Conservation (phyloP, 768 basidiomycete species). For the Suillus discolor region DNA sequence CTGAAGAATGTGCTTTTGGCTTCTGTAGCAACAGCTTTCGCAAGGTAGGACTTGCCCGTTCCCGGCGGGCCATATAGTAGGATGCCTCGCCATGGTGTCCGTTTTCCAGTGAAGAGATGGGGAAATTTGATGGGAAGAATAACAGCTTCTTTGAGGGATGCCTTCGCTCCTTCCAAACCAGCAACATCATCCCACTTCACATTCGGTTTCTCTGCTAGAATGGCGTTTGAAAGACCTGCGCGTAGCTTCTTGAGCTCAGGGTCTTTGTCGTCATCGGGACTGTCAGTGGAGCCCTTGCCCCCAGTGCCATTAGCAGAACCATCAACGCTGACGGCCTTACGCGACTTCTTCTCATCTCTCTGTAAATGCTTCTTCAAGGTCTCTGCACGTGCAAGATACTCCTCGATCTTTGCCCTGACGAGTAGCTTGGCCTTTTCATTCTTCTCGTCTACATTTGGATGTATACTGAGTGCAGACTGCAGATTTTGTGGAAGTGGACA, state of each 20-base stretch:
- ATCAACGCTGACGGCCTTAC: constrained; percentile 51
- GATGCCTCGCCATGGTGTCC: constrained; percentile 97
- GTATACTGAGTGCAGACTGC: constrained; percentile 27
- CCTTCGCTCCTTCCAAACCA: constrained; percentile 93
- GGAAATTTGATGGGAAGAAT: constrained; percentile 99
- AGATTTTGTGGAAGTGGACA: constrained; percentile 10
- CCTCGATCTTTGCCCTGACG: constrained; percentile 85
- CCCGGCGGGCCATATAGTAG: constrained; percentile 97
- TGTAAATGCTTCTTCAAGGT: constrained; percentile 83
- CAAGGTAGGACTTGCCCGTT: constrained; percentile 95
- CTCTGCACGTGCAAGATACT: constrained; percentile 92
- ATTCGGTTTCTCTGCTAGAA: constrained; percentile 91
- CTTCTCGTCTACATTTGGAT: constrained; percentile 62
- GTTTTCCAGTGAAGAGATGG: constrained; percentile 96
- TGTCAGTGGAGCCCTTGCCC: constrained; percentile 52
- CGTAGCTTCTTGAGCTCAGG: constrained; percentile 96
- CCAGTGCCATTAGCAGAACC: constrained; percentile 43
- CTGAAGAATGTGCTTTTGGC: constrained; percentile 99
- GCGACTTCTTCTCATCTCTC: constrained; percentile 58
- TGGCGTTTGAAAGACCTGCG: constrained; percentile 86
- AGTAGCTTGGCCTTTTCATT: constrained; percentile 89
- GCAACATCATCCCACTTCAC: constrained; percentile 99
- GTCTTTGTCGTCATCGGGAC: constrained; percentile 72
- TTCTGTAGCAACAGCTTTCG: constrained; percentile 98
- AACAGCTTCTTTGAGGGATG: constrained; percentile 95